A percentile compares a stretch with the other conserved stretches of the same genome.
phyloP scores from a whole-genome alignment of 106 monocot genomes.

The Allium sativum region DNA sequence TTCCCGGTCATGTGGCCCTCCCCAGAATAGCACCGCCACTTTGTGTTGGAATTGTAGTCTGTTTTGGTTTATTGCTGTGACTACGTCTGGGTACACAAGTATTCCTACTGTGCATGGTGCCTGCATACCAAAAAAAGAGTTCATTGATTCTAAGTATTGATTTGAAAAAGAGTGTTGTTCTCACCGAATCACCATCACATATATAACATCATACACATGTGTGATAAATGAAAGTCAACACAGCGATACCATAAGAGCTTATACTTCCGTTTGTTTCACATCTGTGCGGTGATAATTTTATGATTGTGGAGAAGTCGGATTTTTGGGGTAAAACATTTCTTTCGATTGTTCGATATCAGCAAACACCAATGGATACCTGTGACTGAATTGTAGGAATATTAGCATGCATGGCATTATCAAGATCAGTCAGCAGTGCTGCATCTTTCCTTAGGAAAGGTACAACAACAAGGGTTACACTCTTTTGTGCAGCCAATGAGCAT shows the following conservation, averaged over 20 bases:
- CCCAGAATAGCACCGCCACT: slow-evolving; percentile 35
- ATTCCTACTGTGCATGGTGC: slow-evolving; percentile 46
- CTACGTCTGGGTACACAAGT: slow-evolving; percentile 6
- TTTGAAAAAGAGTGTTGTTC: too few relatives aligned
- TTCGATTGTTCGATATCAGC: too few relatives aligned
- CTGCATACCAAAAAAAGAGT: background rate
- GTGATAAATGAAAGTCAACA: too few relatives aligned
- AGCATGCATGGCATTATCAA: slow-evolving; percentile 6
- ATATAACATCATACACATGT: too few relatives aligned
- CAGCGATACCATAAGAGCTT: too few relatives aligned
- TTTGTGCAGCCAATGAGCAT: slow-evolving; percentile 23
- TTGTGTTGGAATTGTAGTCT: background rate
- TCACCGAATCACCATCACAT: too few relatives aligned
- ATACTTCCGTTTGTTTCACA: too few relatives aligned
- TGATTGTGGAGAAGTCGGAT: too few relatives aligned
- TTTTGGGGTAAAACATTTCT: too few relatives aligned
- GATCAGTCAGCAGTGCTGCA: background rate
- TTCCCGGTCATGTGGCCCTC: slow-evolving; percentile 46
- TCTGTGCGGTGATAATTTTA: too few relatives aligned
- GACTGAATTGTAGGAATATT: slow-evolving; percentile 2
- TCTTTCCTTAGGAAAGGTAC: slow-evolving; percentile 16
- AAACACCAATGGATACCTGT: background rate
- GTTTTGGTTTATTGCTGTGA: background rate
- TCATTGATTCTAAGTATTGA: too few relatives aligned
- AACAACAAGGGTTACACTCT: slow-evolving; percentile 17